Evolutionary conservation across 768 basidiomycete species (phyloP).

Genomic region (Mycena crocata): DNA sequence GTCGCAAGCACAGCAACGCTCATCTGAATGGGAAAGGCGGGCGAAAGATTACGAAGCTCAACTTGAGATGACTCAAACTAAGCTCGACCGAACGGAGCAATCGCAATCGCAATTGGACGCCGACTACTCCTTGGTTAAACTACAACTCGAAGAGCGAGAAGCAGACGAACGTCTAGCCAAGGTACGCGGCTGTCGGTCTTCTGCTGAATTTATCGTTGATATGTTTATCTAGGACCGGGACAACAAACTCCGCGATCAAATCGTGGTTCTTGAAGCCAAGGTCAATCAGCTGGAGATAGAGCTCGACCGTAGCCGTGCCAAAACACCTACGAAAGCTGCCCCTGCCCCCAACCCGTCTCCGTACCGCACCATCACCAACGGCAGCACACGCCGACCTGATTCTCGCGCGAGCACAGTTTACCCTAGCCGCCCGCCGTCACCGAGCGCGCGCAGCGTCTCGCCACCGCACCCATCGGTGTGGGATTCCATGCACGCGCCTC

Average conservation of each 20-base stretch:
- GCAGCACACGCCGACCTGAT: constrained; percentile 69
- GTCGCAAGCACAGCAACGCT: constrained; percentile 79
- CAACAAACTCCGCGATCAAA: constrained; percentile 73
- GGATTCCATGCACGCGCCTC: constrained; percentile 75
- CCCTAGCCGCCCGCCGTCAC: constrained; percentile 56
- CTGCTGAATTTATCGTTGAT: neutral
- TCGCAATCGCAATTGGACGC: constrained; percentile 73
- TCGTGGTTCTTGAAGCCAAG: constrained; percentile 70
- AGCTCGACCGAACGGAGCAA: constrained; percentile 77
- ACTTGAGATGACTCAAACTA: constrained; percentile 67
- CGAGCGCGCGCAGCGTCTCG: constrained; percentile 55
- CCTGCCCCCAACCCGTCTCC: constrained; percentile 45
- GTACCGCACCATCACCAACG: constrained; percentile 56
- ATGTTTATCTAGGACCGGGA: constrained; percentile 73
- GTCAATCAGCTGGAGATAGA: constrained; percentile 68
- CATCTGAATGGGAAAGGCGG: constrained; percentile 84
- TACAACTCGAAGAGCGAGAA: constrained; percentile 83
- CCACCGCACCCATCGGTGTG: constrained; percentile 71
- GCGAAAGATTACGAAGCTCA: constrained; percentile 77
- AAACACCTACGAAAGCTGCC: constrained; percentile 42
- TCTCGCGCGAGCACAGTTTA: constrained; percentile 79
- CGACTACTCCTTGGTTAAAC: constrained; percentile 73
- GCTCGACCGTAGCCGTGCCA: constrained; percentile 58
- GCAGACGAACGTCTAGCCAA: constrained; percentile 74
- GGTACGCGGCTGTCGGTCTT: constrained; percentile 53